Evolutionary conservation across 1,284 basidiomycete species (phyloP), one percentile per base, ranked within the genome.

Genomic region (Golubevia pallescens): DNA sequence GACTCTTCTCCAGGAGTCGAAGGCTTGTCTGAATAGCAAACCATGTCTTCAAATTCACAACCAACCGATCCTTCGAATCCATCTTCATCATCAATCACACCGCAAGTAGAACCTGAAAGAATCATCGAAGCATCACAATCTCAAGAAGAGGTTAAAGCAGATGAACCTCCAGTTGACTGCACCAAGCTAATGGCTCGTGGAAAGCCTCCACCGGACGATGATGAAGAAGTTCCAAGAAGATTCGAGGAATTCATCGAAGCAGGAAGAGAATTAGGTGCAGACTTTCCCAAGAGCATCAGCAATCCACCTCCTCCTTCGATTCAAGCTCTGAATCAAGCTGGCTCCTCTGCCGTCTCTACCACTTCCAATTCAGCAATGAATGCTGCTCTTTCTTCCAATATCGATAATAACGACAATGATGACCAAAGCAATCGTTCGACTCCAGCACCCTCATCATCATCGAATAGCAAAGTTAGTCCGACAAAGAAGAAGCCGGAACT

Each of bases 341-440:
- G 42, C 8, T 57, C 55, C 55, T 57, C 55, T 57, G 23, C 55
- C n/a, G 23, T 34, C 55, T 57, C 55, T 13, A 19, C 55, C 8
- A 57, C 55, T 34, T 1, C 55, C 5, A 57, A 24, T 34, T 24
- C 55, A 24, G 32, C 55, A 10, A 14, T 34, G 23, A 57, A 10
- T 13, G 23, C 55, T 34, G 23, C 55, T 14, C 32, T 34, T 14
- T 57, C 55, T 34, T 57, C 55, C n/a, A 24, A 24, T n/a, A 57
- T 14, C n/a, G 23, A 24, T n/a, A 34, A 24, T 57, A 28, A 28
- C 28, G 28, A 28, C 28, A 28, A 28, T 28, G 28, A 28, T 28
- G 28, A 28, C 28, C 13, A 13, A 13, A 48, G 42, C 42, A 48
- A 48, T 48, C 42, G 42, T 48, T 48, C 42, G 16, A 48, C 42